phyloP scores from a whole-genome alignment of 2,329 filamentous ascomycete species.

The Aspergillus nomiae region DNA sequence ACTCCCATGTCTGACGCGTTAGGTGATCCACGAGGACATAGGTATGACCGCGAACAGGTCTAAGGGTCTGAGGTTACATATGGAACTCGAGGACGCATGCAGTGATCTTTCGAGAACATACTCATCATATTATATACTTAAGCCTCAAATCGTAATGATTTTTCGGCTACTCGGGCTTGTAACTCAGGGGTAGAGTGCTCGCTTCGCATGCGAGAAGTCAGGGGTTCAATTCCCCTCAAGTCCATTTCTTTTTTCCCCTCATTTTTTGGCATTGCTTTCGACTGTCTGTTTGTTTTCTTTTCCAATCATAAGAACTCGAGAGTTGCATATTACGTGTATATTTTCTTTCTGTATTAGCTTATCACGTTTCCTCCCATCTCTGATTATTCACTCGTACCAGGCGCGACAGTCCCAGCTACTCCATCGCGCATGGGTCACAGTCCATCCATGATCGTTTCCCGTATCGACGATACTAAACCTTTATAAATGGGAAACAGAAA shows the following conservation, averaged over 20 bases:
- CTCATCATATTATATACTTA: no score
- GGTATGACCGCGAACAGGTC: neutral
- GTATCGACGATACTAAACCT: neutral
- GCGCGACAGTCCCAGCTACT: no score
- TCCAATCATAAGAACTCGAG: neutral
- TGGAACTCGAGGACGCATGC: neutral
- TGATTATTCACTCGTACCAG: neutral
- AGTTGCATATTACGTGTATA: neutral
- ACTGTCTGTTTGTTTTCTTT: neutral
- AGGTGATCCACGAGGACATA: neutral
- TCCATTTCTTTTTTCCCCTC: neutral
- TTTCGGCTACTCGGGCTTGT: neutral
- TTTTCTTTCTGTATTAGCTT: neutral
- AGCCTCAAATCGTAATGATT: rapidly evolving
- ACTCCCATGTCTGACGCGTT: neutral
- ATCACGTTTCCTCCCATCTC: neutral
- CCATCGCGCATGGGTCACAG: neutral
- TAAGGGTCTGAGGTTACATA: neutral
- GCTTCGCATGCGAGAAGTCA: conserved; percentile 7
- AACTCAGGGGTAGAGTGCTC: conserved; percentile 6
- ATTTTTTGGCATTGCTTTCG: neutral
- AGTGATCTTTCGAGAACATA: no score
- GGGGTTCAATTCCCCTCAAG: conserved; percentile 6
- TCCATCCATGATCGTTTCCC: no score
- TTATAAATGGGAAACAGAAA: neutral